phyloP scores from a whole-genome alignment of 805 yeast genomes.

The Pichia gijzeniarum region DNA sequence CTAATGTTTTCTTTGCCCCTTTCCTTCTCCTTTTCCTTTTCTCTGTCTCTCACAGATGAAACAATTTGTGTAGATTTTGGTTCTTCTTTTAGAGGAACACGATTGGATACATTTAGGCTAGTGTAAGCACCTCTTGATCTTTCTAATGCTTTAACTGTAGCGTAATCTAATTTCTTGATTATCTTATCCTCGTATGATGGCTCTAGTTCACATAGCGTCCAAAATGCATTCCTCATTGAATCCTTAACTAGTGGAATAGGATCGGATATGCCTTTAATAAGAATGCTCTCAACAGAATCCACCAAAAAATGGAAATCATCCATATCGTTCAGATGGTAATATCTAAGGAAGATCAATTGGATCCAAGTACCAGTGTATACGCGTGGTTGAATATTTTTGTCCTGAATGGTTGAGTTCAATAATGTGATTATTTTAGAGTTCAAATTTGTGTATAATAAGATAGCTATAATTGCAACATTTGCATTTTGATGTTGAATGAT shows the following conservation, averaged over 20 bases:
- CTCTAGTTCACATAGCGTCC: conserved; percentile 56
- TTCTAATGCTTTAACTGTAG: conserved; percentile 54
- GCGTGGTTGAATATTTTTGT: conserved; percentile 68
- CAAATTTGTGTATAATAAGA: conserved; percentile 51
- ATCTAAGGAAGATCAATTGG: conserved; percentile 51
- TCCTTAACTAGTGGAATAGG: conserved; percentile 79
- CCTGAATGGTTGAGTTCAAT: conserved; percentile 47
- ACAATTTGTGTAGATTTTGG: conserved; percentile 33
- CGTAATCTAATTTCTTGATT: conserved; percentile 35
- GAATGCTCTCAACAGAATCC: conserved; percentile 43
- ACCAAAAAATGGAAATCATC: conserved; percentile 26
- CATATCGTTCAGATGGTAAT: conserved; percentile 29
- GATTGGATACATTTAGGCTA: conserved; percentile 15
- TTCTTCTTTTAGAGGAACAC: conserved; percentile 36
- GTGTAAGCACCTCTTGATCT: conserved; percentile 27
- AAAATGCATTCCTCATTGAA: conserved; percentile 62
- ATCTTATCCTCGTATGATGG: conserved; percentile 43
- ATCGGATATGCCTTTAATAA: conserved; percentile 62
- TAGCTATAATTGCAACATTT: conserved; percentile 46
- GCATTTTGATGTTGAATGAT: conserved; percentile 56
- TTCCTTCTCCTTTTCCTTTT: conserved; percentile 9
- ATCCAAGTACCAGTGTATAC: conserved; percentile 66
- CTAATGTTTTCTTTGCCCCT: neutral
- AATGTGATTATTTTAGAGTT: conserved; percentile 45
- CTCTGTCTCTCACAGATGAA: neutral